These are phyloP conservation scores for Eutypa lata DNA, from an alignment of 2,329 filamentous ascomycete genomes.

Conservation along the genomic window DNA sequence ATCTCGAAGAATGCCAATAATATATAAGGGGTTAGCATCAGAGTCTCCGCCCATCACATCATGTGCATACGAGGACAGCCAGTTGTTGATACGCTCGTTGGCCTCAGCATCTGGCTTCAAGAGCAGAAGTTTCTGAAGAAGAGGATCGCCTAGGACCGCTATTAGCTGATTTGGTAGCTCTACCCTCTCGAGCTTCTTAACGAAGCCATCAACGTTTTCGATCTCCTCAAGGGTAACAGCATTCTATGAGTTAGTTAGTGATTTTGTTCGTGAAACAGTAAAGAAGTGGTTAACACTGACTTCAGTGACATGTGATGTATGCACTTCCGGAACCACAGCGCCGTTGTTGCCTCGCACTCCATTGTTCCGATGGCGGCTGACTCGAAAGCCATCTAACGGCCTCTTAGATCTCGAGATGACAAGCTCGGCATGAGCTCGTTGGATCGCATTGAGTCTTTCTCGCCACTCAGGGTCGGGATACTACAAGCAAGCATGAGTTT, in stretches of 20 bases:
- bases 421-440: conserved; percentile 52
- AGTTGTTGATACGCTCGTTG: conserved; percentile 53
- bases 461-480: conserved; percentile 78
- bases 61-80: conserved; percentile 54
- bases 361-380: conserved; percentile 50
- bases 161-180: conserved; percentile 80
- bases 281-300: conserved; percentile 33
- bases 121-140: conserved; percentile 76
- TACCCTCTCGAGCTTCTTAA: conserved; percentile 71
- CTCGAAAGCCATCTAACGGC: conserved; percentile 57
- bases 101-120: conserved; percentile 54
- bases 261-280: conserved; percentile 18
- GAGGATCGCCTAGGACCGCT: conserved; percentile 69
- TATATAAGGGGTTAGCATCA: conserved; percentile 48
- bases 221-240: conserved; percentile 75
- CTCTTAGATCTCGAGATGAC: conserved; percentile 38
- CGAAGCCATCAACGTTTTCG: conserved; percentile 66
- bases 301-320: conserved; percentile 71
- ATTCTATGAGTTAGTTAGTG: conserved; percentile 39
- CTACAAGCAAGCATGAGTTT: conserved; percentile 38
- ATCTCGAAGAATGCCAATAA: conserved; percentile 52
- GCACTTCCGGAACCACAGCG: conserved; percentile 62
- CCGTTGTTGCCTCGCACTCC: conserved; percentile 44
- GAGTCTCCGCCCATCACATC: conserved; percentile 52
- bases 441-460: conserved; percentile 63